phyloP scores from a whole-genome alignment of 306 rosid species.

The Spatholobus suberectus region DNA sequence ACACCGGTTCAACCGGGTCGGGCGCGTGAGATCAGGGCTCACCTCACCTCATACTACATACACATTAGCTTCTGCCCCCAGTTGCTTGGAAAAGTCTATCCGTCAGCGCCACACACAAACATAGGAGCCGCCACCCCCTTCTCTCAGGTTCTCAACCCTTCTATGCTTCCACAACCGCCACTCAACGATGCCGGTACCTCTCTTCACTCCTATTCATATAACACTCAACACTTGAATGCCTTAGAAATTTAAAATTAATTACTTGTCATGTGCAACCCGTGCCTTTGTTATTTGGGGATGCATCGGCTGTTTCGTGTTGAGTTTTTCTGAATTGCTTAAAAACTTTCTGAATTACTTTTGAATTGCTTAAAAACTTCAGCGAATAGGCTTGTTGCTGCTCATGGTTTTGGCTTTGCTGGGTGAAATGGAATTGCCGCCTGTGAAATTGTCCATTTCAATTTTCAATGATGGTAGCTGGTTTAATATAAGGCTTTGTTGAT shows the following conservation, averaged over 20 bases:
- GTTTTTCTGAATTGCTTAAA: neutral
- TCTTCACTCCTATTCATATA: neutral
- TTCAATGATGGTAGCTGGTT: conserved; percentile 4
- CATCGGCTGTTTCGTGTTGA: neutral
- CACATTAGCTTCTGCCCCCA: conserved; percentile 47
- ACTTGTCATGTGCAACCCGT: neutral
- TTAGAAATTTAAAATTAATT: neutral
- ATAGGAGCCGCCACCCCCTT: conserved; percentile 41
- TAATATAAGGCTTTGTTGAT: neutral
- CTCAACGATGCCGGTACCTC: conserved; percentile 47
- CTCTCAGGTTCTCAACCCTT: neutral
- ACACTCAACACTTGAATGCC: neutral
- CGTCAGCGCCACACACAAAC: conserved; percentile 46
- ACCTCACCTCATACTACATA: too few species aligned
- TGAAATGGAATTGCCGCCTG: neutral
- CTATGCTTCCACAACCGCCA: neutral
- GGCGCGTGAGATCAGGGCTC: conserved; percentile 32
- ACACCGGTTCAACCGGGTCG: neutral
- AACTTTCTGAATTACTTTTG: neutral
- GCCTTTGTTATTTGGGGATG: neutral
- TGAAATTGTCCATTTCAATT: neutral
- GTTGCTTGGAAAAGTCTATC: conserved; percentile 53
- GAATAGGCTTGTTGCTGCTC: neutral
- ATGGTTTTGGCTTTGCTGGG: neutral
- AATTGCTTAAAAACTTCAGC: neutral